Base-by-base conservation (phyloP, 306 rosid species). In the Erythrophleum fordii region DNA sequence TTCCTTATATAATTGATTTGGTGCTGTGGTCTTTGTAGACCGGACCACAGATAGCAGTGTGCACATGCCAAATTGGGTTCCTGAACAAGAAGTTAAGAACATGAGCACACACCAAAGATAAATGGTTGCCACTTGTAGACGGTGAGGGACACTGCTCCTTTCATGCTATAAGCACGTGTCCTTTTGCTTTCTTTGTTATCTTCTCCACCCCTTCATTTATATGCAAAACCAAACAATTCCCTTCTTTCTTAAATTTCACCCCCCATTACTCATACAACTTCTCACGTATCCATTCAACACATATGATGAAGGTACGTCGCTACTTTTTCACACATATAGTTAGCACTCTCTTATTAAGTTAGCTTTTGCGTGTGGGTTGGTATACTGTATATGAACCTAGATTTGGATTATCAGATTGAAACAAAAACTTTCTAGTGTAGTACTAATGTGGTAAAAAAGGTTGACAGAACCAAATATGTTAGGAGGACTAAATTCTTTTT, bases 81-180 rank as follows among this genome's bases (percentile, higher is more conserved):
- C 52, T 46, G 52, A 46, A 46, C 25, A 37, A 7, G 5, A 7
- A 1, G 1, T 4, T 1, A 55, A 55, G 64, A 23, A 3, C 29
- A 9, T 13, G 29, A 55, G 14, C 14, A 55, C 61, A 10, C 13
- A 20, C 62, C 29, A 23, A 4, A 9, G 1, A 60, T 6, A 8
- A 28, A 60, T 29, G 67, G 39, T 60, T 0, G 67, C 41, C 60
- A 55, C 61, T 11, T 58, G 64, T 49, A 71, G 52, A 11, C 85
- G 89, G 87, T 77, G 73, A 53, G 4, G 56, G 90, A 80, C 90
- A 83, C 89, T 68, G 13, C 29, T 64, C 20, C 70, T 51, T 44
- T 13, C 45, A 69, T 77, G 77, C 18, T 28, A 35, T 64, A 69
- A 29, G 73, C 85, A 83, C 87, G 82, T 77, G 82, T 73, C 79